These are phyloP conservation scores for Neurospora crassa DNA, from an alignment of 2,329 filamentous ascomycete genomes.

Conservation along the genomic window DNA sequence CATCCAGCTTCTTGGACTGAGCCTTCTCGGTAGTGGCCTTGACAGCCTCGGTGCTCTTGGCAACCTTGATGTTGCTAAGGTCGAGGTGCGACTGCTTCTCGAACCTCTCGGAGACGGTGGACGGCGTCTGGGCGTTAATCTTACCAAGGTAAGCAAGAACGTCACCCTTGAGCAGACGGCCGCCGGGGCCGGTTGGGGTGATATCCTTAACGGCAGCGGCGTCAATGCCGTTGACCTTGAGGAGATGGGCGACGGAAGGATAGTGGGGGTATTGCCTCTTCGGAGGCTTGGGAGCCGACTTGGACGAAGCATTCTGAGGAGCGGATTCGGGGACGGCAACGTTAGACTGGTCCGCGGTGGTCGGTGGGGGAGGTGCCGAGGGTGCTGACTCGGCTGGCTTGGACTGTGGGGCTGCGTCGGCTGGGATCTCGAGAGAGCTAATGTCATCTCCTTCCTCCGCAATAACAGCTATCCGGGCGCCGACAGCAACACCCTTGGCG, in stretches of 20 bases:
- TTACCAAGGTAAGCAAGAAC: slow-evolving; percentile 81
- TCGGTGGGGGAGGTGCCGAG: slow-evolving; percentile 10
- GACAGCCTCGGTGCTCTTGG: slow-evolving; percentile 32
- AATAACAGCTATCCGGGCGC: slow-evolving; percentile 70
- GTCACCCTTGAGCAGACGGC: slow-evolving; percentile 88
- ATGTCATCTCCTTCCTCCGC: slow-evolving; percentile 77
- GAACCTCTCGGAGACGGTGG: slow-evolving; percentile 60
- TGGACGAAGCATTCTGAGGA: slow-evolving; percentile 27
- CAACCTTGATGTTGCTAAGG: slow-evolving; percentile 88
- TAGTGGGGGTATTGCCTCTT: slow-evolving; percentile 64
- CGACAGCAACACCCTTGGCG: slow-evolving; percentile 68
- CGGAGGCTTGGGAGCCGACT: slow-evolving; percentile 39
- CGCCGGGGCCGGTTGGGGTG: slow-evolving; percentile 76
- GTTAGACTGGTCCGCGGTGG: slow-evolving; percentile 3
- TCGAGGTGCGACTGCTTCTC: slow-evolving; percentile 75
- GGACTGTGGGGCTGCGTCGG: slow-evolving; percentile 46
- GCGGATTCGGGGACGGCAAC: slow-evolving; percentile 5
- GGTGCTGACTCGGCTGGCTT: slow-evolving; percentile 9
- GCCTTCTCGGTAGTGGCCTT: slow-evolving; percentile 25
- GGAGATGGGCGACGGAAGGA: slow-evolving; percentile 74
- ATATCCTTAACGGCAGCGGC: slow-evolving; percentile 72
- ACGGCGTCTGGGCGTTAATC: slow-evolving; percentile 63
- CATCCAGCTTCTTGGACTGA: slow-evolving; percentile 4
- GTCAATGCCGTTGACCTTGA: slow-evolving; percentile 69
- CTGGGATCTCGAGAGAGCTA: slow-evolving; percentile 61